phyloP scores from a whole-genome alignment of 805 yeast species.

The Dipodascus geniculatus region DNA sequence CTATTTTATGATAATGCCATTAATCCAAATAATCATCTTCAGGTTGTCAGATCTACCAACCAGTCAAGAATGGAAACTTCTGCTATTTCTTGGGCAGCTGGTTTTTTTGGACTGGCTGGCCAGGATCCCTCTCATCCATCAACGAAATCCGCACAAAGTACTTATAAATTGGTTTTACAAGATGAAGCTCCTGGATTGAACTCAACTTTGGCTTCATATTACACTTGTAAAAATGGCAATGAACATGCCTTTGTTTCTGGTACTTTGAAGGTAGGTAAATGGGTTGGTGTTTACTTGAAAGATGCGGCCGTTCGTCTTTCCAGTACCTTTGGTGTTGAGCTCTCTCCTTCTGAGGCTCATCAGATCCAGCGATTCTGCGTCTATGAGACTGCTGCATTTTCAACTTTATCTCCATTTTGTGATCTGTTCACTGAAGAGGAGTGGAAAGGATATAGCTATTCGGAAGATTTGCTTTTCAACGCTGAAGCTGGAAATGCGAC shows the following conservation, averaged over 20 bases:
- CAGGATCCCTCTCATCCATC: not conserved
- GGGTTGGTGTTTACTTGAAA: constrained; percentile 34
- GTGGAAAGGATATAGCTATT: constrained; percentile 49
- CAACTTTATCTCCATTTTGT: constrained; percentile 51
- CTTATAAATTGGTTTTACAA: constrained; percentile 25
- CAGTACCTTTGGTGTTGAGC: constrained; percentile 36
- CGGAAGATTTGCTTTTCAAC: constrained; percentile 45
- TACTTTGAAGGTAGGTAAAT: constrained; percentile 17
- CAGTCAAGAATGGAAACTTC: constrained; percentile 30
- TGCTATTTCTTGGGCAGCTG: constrained; percentile 34
- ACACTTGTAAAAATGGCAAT: constrained; percentile 27
- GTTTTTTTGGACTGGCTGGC: constrained; percentile 29
- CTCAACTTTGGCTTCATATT: constrained; percentile 29
- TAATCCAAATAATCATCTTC: constrained; percentile 22
- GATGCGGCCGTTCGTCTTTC: constrained; percentile 47
- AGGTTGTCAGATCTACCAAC: constrained; percentile 28
- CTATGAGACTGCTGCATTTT: constrained; percentile 60
- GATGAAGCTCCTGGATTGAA: constrained; percentile 24
- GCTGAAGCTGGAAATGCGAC: constrained; percentile 57
- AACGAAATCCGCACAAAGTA: constrained; percentile 14
- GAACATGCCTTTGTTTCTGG: constrained; percentile 19
- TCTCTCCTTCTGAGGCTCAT: constrained; percentile 41
- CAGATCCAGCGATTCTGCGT: constrained; percentile 55
- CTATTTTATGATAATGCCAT: constrained; percentile 20
- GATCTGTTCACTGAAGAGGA: constrained; percentile 57